phyloP scores from a whole-genome alignment of 768 basidiomycete genomes.

The Termitomyces sp. region DNA sequence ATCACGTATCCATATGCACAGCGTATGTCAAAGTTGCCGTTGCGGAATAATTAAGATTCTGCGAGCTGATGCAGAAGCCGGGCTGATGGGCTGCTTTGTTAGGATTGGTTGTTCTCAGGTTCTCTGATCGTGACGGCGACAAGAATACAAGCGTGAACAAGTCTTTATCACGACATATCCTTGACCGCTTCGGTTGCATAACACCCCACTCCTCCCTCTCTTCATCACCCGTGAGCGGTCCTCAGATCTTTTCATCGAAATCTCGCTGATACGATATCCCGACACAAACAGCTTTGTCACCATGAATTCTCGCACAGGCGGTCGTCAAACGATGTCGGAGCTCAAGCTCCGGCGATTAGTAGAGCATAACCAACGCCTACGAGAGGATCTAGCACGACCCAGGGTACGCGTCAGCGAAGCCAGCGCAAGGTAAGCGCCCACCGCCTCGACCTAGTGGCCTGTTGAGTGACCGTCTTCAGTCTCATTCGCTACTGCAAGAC shows the following conservation, averaged over 20 bases:
- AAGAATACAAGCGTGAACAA: conserved; percentile 10
- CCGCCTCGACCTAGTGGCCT: background rate
- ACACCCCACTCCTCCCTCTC: background rate
- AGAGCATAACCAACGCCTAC: conserved; percentile 89
- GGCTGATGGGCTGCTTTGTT: conserved; percentile 14
- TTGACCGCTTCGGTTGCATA: background rate
- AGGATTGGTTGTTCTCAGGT: conserved; percentile 16
- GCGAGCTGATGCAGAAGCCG: background rate
- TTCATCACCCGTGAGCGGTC: background rate
- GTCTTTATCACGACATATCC: conserved; percentile 8
- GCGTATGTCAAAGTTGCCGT: conserved; percentile 7
- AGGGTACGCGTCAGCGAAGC: conserved; percentile 91
- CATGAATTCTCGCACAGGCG: conserved; percentile 60
- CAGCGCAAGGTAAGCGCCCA: conserved; percentile 64
- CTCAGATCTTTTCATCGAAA: background rate
- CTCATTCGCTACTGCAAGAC: conserved; percentile 93
- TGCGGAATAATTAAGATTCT: conserved; percentile 4
- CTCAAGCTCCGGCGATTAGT: conserved; percentile 92
- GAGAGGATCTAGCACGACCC: conserved; percentile 87
- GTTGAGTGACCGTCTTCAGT: conserved; percentile 35
- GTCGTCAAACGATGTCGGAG: conserved; percentile 91
- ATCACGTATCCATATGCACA: conserved; percentile 12
- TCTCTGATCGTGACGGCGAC: conserved; percentile 15
- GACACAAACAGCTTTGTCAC: conserved; percentile 3
- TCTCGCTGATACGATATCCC: background rate